Percentiles rank a stretch among this genome's conserved stretches.
These are phyloP conservation scores for Tetrahymena elliotti DNA, from an alignment of 73 alveolate genomes.

Conservation along the genomic window DNA sequence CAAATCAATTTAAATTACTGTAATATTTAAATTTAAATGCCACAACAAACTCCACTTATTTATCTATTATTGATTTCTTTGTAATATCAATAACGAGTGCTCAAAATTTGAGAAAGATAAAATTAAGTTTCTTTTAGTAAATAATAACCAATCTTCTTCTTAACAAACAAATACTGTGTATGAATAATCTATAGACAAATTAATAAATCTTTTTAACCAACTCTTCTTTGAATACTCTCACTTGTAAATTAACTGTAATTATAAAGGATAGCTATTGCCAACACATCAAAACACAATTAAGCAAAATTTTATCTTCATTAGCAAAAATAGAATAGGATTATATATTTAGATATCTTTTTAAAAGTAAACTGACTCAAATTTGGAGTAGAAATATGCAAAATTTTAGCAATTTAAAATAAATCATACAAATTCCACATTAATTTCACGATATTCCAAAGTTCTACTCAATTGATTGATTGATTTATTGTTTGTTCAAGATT, in stretches of 20 bases:
- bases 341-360: too few relatives aligned
- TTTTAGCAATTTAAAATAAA: too few relatives aligned
- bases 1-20: not conserved
- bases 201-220: not conserved
- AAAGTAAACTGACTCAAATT: too few relatives aligned
- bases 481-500: not conserved
- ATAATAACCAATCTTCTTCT: not conserved
- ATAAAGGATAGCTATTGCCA: not conserved
- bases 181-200: too few relatives aligned
- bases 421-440: not conserved
- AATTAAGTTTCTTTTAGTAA: not conserved
- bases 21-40: too few relatives aligned
- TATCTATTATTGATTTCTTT: not conserved
- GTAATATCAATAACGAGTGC: not conserved
- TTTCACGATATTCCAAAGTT: not conserved
- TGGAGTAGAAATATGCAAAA: not conserved
- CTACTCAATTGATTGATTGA: not conserved
- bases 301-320: too few relatives aligned
- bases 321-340: too few relatives aligned
- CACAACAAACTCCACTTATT: not conserved
- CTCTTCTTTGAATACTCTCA: not conserved
- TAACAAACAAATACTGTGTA: not conserved
- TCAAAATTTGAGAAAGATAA: too few relatives aligned
- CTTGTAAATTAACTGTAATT: not conserved
- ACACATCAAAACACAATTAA: too few relatives aligned